A percentile compares a stretch with the other conserved stretches of the same genome.
Evolutionary conservation across 176 grass and related monocot genomes (phyloP).

Genomic region (Raddia distichophylla): DNA sequence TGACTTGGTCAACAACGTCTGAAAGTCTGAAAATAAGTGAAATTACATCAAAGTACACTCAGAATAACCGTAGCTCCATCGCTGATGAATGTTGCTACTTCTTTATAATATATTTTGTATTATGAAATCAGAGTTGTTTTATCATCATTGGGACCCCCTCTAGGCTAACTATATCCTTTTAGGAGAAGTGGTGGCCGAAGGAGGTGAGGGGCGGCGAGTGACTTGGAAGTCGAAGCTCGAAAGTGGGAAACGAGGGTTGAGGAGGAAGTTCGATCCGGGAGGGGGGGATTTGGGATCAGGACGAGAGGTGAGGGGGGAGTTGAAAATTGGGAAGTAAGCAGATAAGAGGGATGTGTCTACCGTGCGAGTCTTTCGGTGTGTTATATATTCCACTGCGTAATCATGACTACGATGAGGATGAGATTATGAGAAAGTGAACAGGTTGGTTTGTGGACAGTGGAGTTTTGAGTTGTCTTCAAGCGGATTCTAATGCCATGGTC

Average conservation of each 20-base stretch:
- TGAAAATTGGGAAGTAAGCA: too few species aligned
- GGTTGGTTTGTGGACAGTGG: not conserved
- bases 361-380: constrained; percentile 45
- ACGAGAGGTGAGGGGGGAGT: too few species aligned
- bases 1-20: not conserved
- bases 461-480: not conserved
- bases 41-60: constrained; percentile 10
- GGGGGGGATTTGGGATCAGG: too few species aligned
- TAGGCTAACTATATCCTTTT: too few species aligned
- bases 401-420: constrained; percentile 17
- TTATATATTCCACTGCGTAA: constrained; percentile 17
- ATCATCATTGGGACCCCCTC: not conserved
- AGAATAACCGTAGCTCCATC: constrained; percentile 43
- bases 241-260: too few species aligned
- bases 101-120: constrained; percentile 23
- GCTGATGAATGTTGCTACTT: constrained; percentile 12
- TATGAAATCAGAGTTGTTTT: constrained; percentile 26
- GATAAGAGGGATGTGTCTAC: not conserved
- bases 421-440: not conserved
- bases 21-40: not conserved
- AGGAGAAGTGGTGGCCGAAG: too few species aligned
- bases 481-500: not conserved
- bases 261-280: too few species aligned
- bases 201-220: too few species aligned
- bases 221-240: too few species aligned